Base-by-base conservation (phyloP, 2,329 filamentous ascomycete genomes). In the Claviceps cyperi region DNA sequence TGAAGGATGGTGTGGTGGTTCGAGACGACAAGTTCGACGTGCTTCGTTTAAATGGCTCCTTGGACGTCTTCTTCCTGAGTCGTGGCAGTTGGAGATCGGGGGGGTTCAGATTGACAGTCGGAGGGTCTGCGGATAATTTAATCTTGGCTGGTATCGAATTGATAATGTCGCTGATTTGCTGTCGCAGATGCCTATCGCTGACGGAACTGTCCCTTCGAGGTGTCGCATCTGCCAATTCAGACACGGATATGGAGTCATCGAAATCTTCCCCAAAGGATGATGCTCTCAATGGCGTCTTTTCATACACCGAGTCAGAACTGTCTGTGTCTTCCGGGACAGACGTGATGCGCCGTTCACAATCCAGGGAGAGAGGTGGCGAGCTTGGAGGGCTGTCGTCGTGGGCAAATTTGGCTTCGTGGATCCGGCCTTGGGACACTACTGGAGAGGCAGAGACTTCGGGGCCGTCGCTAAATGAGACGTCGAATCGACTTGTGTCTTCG, bases 61-160 rank as follows among this genome's bases (percentile, higher is more conserved):
- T 64, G 4, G 72, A 70, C 5, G 65, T 57, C 54, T 64, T 72
- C 52, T 65, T 67, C 55, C 66, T 72, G 1, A 73, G 59, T 24
- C 68, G 66, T 21, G 73, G 77, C 39, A 75, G 63, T 50, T 74
- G 71, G 41, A 80, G 64, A 52, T 80, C 77, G 0, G 77, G 77
- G 0, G 77, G 77, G 59, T 81, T 80, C 50, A 81, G 63, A 46
- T 77, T 75, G 53, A 77, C 66, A 7, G 66, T 54, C 19, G 70
- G 59, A 2, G 73, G 68, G 47, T 76, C 75, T 2, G 75, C 73
- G 1, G 80, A 80, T 41, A 96, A 73, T 48, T 81, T 82, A 58
- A 97, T 94, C 54, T 82, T 81, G 35, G 83, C 83, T 2, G 88
- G 87, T 54, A 94, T 86, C 19, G 76, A 83, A 51, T 80, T 80